phyloP scores from a whole-genome alignment of 2,329 filamentous ascomycete genomes.

The Diaporthe sp. region DNA sequence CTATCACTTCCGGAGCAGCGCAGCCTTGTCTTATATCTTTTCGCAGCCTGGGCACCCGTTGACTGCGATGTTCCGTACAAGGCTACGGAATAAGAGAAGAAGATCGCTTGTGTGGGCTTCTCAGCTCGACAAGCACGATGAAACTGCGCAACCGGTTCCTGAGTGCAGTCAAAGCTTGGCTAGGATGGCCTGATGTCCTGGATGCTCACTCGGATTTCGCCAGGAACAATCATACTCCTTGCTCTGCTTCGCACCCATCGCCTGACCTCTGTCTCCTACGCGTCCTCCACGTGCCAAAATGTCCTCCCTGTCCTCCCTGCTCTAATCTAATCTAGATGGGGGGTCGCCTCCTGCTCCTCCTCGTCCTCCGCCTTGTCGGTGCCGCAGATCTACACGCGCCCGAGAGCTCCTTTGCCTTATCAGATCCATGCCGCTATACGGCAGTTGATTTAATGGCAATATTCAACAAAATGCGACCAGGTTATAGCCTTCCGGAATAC shows the following conservation, averaged over 20 bases:
- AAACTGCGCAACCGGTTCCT: neutral
- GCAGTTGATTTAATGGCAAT: constrained; percentile 8
- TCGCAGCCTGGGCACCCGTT: neutral
- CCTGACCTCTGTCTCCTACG: neutral
- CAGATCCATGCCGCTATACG: neutral
- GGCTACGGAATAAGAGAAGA: neutral
- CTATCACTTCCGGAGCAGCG: constrained; percentile 17
- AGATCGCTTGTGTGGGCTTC: neutral
- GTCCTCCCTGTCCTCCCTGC: constrained; percentile 20
- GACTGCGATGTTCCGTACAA: neutral
- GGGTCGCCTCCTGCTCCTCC: neutral
- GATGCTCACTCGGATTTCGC: neutral
- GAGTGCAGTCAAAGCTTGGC: constrained; percentile 3
- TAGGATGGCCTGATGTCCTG: constrained; percentile 21
- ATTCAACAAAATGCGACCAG: neutral
- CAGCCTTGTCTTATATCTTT: constrained; percentile 25
- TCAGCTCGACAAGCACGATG: neutral
- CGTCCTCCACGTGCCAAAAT: constrained; percentile 3
- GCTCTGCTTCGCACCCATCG: neutral
- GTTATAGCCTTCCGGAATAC: neutral
- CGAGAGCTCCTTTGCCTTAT: constrained; percentile 22
- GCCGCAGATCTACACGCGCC: constrained; percentile 2
- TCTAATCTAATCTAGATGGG: constrained; percentile 1
- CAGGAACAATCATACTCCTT: constrained; percentile 9
- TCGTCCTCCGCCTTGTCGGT: neutral